Evolutionary conservation across 257 asterid species (phyloP), one percentile per base, ranked within the genome.

Genomic region (Solanum pinnatisectum): DNA sequence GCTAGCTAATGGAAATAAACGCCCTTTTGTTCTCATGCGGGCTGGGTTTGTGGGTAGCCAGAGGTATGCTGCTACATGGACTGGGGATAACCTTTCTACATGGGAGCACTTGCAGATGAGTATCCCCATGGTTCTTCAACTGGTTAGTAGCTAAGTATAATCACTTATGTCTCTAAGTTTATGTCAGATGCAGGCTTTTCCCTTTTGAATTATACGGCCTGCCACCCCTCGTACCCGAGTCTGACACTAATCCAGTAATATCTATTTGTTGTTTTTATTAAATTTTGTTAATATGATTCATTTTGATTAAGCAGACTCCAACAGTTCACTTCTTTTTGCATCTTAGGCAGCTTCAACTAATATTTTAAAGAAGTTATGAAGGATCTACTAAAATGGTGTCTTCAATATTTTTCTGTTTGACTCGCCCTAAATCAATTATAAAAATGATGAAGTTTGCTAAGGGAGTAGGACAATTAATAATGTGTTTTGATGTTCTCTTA

Each of bases 41-140:
- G 99, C 99, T 87, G 99, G 98, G 78, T 97, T 95, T 90, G 93
- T 96, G 63, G 99, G 99, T 86, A 95, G 98, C 95, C 99, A 97
- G 88, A 92, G 94, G 93, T 95, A 94, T 91, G 98, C 99, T 90
- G 98, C 98, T 68, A 97, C 99, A 78, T 97, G 99, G 99, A 97
- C 98, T 18, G 99, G 99, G 88, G 99, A 97, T 89, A 97, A 97
- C 92, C 91, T 96, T 90, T 93, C 99, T 60, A 96, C 98, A 22
- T 97, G 99, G 99, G 98, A 94, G 94, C 99, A 96, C 91, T 93
- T 96, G 68, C 98, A 97, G 77, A 96, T 97, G 99, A 97, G 99
- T 88, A 92, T 97, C 89, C 92, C 98, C 87, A 97, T 96, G 99
- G 95, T 96, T 89, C 92, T 96, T 90, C 98, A 97, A 90, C 91